Percentiles rank a stretch among this genome's conserved stretches.
These are phyloP conservation scores for Pleurotus sapidus DNA, from an alignment of 768 basidiomycete genomes.

Conservation along the genomic window DNA sequence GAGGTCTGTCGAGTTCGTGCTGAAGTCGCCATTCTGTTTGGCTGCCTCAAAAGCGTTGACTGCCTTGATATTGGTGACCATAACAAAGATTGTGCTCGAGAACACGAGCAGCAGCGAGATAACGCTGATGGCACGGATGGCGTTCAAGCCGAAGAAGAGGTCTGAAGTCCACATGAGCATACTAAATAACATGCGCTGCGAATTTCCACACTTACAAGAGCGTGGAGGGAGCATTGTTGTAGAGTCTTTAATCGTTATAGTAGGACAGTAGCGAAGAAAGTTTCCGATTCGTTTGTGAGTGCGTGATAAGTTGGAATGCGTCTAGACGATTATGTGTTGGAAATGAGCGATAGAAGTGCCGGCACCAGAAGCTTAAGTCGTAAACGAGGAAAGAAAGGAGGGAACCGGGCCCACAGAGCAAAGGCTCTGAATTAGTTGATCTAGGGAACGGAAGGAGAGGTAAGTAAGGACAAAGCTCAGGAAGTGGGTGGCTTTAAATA, in stretches of 20 bases:
- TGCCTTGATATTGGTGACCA: constrained; percentile 72
- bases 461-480: not conserved
- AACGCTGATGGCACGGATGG: constrained; percentile 74
- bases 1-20: constrained; percentile 19
- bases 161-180: constrained; percentile 25
- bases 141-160: constrained; percentile 77
- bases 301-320: not conserved
- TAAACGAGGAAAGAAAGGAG: not conserved
- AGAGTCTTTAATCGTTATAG: constrained; percentile 2
- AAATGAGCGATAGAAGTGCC: constrained; percentile 6
- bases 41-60: constrained; percentile 62
- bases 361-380: constrained; percentile 9
- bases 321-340: not conserved
- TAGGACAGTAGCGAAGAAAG: not conserved
- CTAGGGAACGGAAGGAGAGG: not conserved
- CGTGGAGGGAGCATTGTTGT: constrained; percentile 40
- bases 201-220: constrained; percentile 37
- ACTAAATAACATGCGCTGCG: not conserved
- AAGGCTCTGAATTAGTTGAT: not conserved
- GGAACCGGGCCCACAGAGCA: not conserved
- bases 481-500: not conserved
- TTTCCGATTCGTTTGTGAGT: not conserved
- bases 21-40: constrained; percentile 19
- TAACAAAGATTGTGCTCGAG: constrained; percentile 70
- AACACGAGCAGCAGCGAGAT: constrained; percentile 79